These are phyloP conservation scores for Yamadazyma philogaea DNA, from an alignment of 805 yeast species.

Conservation along the genomic window DNA sequence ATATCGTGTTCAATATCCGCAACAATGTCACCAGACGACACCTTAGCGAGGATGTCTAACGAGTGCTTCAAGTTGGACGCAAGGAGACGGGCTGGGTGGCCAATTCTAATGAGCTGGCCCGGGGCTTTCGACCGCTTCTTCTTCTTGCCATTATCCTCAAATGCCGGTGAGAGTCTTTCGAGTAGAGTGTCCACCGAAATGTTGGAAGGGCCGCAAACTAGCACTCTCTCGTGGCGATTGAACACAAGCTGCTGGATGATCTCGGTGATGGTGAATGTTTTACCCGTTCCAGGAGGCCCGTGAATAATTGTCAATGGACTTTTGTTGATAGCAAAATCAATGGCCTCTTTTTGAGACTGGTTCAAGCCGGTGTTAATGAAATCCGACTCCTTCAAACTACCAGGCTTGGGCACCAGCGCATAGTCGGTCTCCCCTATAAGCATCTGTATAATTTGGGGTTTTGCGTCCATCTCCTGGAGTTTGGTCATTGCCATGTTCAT, in stretches of 20 bases:
- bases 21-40: slow-evolving; percentile 46
- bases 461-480: slow-evolving; percentile 47
- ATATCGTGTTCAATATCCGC: slow-evolving; percentile 72
- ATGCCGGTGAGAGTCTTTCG: slow-evolving; percentile 57
- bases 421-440: slow-evolving; percentile 45
- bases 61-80: slow-evolving; percentile 65
- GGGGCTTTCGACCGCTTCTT: slow-evolving; percentile 26
- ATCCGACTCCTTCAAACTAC: slow-evolving; percentile 11
- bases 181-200: slow-evolving; percentile 87
- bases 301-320: slow-evolving; percentile 64
- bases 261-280: slow-evolving; percentile 82
- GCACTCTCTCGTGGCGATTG: slow-evolving; percentile 46
- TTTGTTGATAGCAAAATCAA: slow-evolving; percentile 54
- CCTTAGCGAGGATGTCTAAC: slow-evolving; percentile 65
- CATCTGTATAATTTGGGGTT: slow-evolving; percentile 35
- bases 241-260: slow-evolving; percentile 67
- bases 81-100: slow-evolving; percentile 88
- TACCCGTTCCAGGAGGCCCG: slow-evolving; percentile 84
- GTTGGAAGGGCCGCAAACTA: slow-evolving; percentile 94
- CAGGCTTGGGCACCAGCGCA: slow-evolving; percentile 18
- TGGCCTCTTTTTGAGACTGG: slow-evolving; percentile 70
- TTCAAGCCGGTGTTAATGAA: slow-evolving; percentile 52
- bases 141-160: slow-evolving; percentile 13
- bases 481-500: slow-evolving; percentile 77
- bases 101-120: slow-evolving; percentile 63